phyloP scores from a whole-genome alignment of 306 rosid species.

The Prunus davidiana region DNA sequence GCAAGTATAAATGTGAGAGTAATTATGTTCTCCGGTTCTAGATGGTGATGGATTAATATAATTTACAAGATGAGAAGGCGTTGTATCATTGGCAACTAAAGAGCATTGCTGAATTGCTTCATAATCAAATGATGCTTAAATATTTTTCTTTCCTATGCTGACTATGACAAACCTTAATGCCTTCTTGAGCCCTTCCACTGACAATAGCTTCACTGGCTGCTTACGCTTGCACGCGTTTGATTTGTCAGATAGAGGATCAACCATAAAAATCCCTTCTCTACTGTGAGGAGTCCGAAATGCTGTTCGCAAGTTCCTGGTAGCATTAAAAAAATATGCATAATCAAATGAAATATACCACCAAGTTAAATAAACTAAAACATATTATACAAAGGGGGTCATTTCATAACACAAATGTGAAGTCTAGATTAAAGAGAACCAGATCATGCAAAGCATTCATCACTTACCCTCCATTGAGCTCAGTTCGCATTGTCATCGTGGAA shows the following conservation, averaged over 20 bases:
- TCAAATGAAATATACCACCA: background rate
- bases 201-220: conserved; percentile 60
- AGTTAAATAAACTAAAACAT: conserved; percentile 9
- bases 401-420: conserved; percentile 2
- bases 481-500: conserved; percentile 58
- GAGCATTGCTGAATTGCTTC: background rate
- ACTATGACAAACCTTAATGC: conserved; percentile 70
- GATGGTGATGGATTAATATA: background rate
- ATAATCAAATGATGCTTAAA: background rate
- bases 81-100: background rate
- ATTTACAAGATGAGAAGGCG: background rate
- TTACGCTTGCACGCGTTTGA: conserved; percentile 41
- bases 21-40: background rate
- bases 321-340: conserved; percentile 14
- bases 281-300: conserved; percentile 56
- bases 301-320: conserved; percentile 69
- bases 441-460: conserved; percentile 24
- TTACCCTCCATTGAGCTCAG: conserved; percentile 93
- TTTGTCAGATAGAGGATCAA: conserved; percentile 60
- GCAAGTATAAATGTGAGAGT: background rate
- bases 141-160: background rate
- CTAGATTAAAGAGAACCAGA: background rate
- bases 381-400: conserved; percentile 9
- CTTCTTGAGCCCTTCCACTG: conserved; percentile 75
- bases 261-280: conserved; percentile 81